Percentiles rank a stretch among this genome's conserved stretches.
Evolutionary conservation across 345 rosid species (phyloP).

Genomic region (Sisymbrium altissimum): DNA sequence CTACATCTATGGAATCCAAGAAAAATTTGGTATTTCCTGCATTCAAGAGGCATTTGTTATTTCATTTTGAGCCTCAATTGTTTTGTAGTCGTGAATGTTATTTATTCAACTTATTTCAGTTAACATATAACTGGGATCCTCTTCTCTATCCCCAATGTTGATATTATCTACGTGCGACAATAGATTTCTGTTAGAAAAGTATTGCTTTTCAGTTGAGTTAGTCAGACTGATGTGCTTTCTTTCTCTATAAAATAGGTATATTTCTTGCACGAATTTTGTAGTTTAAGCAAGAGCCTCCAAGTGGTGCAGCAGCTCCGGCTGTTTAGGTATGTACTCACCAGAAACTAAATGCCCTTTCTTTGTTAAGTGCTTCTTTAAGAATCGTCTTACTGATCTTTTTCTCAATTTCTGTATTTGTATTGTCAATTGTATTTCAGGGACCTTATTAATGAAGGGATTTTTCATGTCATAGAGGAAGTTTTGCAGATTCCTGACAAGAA

Average conservation of each 20-base stretch:
- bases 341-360: constrained; percentile 13
- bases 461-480: constrained; percentile 72
- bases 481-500: constrained; percentile 87
- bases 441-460: constrained; percentile 81
- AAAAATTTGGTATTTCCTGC: constrained; percentile 73
- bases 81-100: constrained; percentile 15
- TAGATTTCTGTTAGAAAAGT: neutral
- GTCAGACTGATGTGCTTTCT: constrained; percentile 18
- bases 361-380: neutral
- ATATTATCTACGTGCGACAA: constrained; percentile 11
- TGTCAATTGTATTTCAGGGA: constrained; percentile 59
- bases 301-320: constrained; percentile 95
- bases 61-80: neutral
- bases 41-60: constrained; percentile 19
- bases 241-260: constrained; percentile 53
- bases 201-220: constrained; percentile 5
- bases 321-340: constrained; percentile 56
- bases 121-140: constrained; percentile 2
- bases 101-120: neutral
- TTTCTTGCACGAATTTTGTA: constrained; percentile 95
- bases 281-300: constrained; percentile 92
- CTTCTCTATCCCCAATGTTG: neutral
- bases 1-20: constrained; percentile 69
- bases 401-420: neutral
- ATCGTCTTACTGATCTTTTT: neutral